Evolutionary conservation across 2,329 filamentous ascomycete species (phyloP).

Genomic region (Cadophora sp.): DNA sequence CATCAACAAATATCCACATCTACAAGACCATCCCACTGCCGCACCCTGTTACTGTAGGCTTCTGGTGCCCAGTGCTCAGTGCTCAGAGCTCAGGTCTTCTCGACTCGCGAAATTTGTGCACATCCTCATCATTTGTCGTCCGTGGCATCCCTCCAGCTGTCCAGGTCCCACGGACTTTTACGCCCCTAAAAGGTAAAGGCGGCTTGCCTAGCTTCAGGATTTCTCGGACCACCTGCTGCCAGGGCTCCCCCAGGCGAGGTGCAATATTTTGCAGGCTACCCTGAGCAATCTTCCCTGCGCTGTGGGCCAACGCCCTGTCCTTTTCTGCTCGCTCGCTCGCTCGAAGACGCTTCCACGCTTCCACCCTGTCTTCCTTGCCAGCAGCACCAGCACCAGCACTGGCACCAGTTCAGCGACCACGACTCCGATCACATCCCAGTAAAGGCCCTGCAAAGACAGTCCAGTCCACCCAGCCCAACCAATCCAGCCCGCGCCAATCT

Average conservation of each 20-base stretch:
- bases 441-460: no score
- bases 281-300: background rate
- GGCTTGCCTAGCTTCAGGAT: constrained; percentile 15
- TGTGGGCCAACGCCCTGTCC: background rate
- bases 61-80: no score
- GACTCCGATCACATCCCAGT: background rate
- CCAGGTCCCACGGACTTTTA: constrained; percentile 3
- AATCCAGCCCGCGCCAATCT: background rate
- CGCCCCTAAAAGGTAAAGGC: constrained; percentile 19
- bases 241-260: background rate
- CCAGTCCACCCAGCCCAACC: no score
- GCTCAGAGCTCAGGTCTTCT: background rate
- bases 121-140: constrained; percentile 1
- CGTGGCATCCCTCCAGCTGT: constrained; percentile 18
- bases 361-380: background rate
- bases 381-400: background rate
- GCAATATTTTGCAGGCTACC: constrained; percentile 1
- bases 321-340: background rate
- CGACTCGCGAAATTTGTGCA: constrained; percentile 12
- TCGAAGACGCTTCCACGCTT: background rate
- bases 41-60: background rate
- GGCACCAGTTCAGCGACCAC: background rate
- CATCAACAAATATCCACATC: constrained; percentile 13
- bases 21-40: background rate
- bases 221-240: constrained; percentile 11